Conservation (phyloP, 306 rosid genomes). For the Vicia sativa region DNA sequence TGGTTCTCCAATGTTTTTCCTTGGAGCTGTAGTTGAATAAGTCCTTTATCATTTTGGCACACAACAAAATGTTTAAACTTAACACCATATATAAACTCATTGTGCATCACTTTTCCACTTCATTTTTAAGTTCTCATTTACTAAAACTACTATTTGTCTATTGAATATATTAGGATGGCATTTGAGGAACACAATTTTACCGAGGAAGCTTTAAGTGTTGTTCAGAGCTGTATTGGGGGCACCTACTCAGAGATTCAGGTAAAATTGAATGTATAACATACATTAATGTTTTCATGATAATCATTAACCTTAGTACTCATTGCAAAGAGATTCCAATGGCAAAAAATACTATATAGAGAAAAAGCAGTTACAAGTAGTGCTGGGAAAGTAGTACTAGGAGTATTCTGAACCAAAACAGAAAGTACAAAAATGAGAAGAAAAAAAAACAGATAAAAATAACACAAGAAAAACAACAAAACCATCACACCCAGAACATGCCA, state of each 20-base stretch:
- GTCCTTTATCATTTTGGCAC: no score
- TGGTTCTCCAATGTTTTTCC: no score
- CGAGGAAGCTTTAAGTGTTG: slow-evolving; percentile 53
- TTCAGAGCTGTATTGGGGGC: slow-evolving; percentile 55
- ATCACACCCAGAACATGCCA: no score
- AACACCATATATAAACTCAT: not conserved
- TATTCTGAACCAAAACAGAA: no score
- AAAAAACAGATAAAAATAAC: no score
- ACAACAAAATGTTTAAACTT: no score
- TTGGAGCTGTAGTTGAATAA: no score
- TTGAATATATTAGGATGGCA: slow-evolving; percentile 63
- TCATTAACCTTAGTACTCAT: slow-evolving; percentile 27
- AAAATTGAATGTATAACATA: slow-evolving; percentile 25
- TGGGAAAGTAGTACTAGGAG: no score
- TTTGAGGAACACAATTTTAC: slow-evolving; percentile 58
- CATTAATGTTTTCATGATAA: slow-evolving; percentile 24
- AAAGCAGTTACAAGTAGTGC: no score
- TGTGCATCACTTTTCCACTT: not conserved
- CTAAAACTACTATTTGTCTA: slow-evolving; percentile 18
- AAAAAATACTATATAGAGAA: no score
- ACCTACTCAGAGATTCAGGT: slow-evolving; percentile 64
- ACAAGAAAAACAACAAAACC: no score
- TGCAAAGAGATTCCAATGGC: not conserved
- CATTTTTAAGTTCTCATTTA: slow-evolving; percentile 18
- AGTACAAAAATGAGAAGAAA: no score